phyloP scores from a whole-genome alignment of 208 protist species.

The Crithidia brevicula region DNA sequence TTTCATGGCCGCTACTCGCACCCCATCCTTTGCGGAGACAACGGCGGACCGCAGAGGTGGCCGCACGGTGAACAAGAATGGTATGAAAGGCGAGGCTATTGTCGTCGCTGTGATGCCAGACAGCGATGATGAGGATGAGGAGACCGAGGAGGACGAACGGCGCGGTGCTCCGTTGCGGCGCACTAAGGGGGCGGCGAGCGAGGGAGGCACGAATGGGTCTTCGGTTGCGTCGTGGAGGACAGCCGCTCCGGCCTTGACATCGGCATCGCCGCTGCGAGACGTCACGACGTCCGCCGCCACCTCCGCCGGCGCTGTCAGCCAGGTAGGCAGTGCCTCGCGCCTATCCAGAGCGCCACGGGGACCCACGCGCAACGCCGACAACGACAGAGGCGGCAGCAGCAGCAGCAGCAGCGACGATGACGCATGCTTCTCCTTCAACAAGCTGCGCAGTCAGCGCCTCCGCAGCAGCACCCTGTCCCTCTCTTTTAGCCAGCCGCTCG shows the following conservation, averaged over 20 bases:
- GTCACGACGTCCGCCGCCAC: not conserved
- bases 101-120: constrained; percentile 21
- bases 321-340: too few species aligned
- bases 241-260: not conserved
- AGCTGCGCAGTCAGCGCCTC: constrained; percentile 14
- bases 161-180: not conserved
- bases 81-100: constrained; percentile 33
- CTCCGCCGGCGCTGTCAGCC: too few species aligned
- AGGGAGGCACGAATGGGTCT: not conserved
- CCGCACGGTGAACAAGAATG: constrained; percentile 25
- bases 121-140: constrained; percentile 27
- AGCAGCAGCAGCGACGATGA: constrained; percentile 31
- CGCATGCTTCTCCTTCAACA: constrained; percentile 29
- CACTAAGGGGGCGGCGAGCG: not conserved
- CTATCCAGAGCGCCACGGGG: too few species aligned
- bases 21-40: not conserved
- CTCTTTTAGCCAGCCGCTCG: constrained; percentile 4
- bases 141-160: not conserved
- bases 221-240: not conserved
- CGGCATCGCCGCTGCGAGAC: not conserved
- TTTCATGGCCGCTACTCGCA: constrained; percentile 14
- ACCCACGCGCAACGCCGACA: not conserved
- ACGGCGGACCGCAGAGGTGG: not conserved
- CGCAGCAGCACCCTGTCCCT: constrained; percentile 1
- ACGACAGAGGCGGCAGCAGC: not conserved